Conservation (phyloP, 2,329 filamentous ascomycete genomes). For the Trichoderma semiorbis region DNA sequence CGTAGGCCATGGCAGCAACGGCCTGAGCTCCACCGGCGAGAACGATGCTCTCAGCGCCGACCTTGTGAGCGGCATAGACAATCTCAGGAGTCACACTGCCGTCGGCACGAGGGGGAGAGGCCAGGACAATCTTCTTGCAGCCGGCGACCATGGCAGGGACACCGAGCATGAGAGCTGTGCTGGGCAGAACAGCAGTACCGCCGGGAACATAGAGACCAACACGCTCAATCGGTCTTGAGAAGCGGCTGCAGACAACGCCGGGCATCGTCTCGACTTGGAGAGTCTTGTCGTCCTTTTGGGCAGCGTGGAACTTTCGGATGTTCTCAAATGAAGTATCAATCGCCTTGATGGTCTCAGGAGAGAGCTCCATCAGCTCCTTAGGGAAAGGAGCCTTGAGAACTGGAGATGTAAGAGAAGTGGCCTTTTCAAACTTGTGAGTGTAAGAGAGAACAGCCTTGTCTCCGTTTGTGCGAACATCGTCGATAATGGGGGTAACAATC, state of each 20-base stretch:
- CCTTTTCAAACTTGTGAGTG: constrained; percentile 97
- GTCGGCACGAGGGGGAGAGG: constrained; percentile 84
- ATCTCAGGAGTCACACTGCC: constrained; percentile 94
- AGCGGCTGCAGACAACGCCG: constrained; percentile 89
- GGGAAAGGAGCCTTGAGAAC: constrained; percentile 90
- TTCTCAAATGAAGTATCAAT: constrained; percentile 94
- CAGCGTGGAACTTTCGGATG: constrained; percentile 88
- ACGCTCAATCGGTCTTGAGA: constrained; percentile 85
- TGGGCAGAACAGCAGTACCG: constrained; percentile 94
- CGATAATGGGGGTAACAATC: constrained; percentile 87
- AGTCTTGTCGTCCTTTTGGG: constrained; percentile 79
- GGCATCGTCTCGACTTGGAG: constrained; percentile 96
- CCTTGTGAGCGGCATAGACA: constrained; percentile 94
- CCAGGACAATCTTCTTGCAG: constrained; percentile 90
- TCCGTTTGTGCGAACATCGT: constrained; percentile 76
- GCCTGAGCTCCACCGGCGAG: constrained; percentile 94
- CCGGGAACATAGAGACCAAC: constrained; percentile 97
- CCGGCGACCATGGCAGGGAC: constrained; percentile 97
- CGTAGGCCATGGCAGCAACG: constrained; percentile 94
- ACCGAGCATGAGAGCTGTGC: constrained; percentile 95
- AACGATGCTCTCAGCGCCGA: constrained; percentile 93
- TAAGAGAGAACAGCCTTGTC: constrained; percentile 88
- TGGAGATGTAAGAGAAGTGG: constrained; percentile 82
- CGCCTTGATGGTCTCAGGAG: constrained; percentile 80
- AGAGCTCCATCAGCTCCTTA: constrained; percentile 76